A percentile compares a stretch with the other conserved stretches of the same genome.
These are phyloP conservation scores for Penicillium hordei DNA, from an alignment of 2,329 filamentous ascomycete species.

Conservation along the genomic window DNA sequence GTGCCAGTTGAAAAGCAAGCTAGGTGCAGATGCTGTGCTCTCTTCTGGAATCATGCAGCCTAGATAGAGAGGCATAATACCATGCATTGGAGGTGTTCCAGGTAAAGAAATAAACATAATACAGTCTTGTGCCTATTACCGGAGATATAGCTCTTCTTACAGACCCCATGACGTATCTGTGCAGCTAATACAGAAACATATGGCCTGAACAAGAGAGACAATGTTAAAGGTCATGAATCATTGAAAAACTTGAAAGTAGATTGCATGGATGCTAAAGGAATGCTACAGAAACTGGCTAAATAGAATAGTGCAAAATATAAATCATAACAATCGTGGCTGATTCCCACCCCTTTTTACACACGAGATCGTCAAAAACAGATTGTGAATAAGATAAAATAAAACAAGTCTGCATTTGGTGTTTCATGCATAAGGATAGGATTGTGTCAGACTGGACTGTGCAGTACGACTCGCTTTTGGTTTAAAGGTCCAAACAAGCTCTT, in stretches of 20 bases:
- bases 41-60: conserved; percentile 2
- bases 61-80: not conserved
- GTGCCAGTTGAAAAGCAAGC: not conserved
- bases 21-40: conserved; percentile 1
- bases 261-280: not conserved
- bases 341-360: conserved; percentile 1
- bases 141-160: not conserved
- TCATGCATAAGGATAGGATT: not conserved
- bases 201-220: not conserved
- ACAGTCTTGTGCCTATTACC: not conserved
- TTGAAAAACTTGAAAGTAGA: not conserved
- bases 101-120: not conserved
- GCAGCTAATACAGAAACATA: not conserved
- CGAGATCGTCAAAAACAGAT: not conserved
- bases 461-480: conserved; percentile 6
- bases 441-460: conserved; percentile 21
- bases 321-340: not conserved
- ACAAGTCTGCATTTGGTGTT: not conserved
- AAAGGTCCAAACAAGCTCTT: conserved; percentile 48
- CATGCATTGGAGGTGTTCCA: not conserved
- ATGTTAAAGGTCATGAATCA: not conserved
- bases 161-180: not conserved
- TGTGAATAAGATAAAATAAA: not conserved
- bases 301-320: not conserved
- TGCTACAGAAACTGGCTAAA: not conserved